Base-by-base conservation (phyloP, 1,284 basidiomycete species). In the Cutaneotrichosporon dermatis region DNA sequence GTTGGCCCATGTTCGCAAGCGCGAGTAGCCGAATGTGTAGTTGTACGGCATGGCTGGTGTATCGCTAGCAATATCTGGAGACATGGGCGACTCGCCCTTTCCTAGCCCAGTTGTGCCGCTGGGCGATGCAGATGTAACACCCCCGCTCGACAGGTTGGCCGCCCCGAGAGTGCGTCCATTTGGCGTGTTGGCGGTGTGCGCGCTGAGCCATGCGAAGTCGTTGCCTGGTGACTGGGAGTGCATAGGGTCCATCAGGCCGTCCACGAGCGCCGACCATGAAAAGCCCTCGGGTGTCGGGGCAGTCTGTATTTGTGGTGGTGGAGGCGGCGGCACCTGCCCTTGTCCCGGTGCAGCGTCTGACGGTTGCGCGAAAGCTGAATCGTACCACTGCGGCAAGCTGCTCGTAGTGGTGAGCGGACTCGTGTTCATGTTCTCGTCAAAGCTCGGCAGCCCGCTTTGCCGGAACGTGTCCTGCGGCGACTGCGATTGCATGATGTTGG, bases 11-110 rank as follows among this genome's bases (percentile, higher is more conserved):
- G 57, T 58, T 34, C 51, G 55, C 15, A 64, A 53, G 5, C 62
- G 59, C 46, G 62, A 64, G 52, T 64, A 64, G 13, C 54, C 55
- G 13, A 61, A 64, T 6, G 62, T 64, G 39, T 64, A 64, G 57
- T 59, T 55, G 53, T 39, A 49, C 6, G 55, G 43, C 46, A 56
- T 39, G 5, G 16, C 46, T 6, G 40, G 41, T 25, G 25, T 25
- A 25, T 25, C 25, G 25, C 25, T 25, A 25, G 25, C 50, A 6
- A 10, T 11, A 15, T 41, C 50, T 8, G 59, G 59, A 8, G 55
- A 57, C 51, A 55, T 13, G 6, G 59, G 45, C 16, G 48, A 34
- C 13, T 59, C 52, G 33, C 33, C 10, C 16, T 39, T 39, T 10
- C 34, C 33, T 8, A 12, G 33, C 39, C n/a, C 10, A 36, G 16